phyloP scores from a whole-genome alignment of 1,284 basidiomycete species.

The Moesziomyces sp. region DNA sequence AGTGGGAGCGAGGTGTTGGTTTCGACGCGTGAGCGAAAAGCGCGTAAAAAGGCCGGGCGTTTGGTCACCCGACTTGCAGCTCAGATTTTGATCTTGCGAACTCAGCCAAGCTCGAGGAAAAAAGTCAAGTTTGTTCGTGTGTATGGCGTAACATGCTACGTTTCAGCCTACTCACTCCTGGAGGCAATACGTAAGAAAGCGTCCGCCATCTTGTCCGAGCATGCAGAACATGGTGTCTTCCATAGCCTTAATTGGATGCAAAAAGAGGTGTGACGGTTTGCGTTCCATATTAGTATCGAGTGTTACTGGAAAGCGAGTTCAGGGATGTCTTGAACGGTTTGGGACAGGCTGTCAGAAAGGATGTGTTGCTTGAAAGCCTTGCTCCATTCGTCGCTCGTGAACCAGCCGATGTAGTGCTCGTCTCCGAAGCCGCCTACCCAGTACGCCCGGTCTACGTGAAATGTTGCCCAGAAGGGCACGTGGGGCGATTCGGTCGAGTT shows the following conservation, averaged over 20 bases:
- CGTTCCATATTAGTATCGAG: no score
- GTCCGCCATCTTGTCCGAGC: no score
- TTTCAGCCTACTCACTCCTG: no score
- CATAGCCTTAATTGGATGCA: no score
- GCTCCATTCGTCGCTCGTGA: slow-evolving; percentile 47
- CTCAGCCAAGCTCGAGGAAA: not conserved
- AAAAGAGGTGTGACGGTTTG: no score
- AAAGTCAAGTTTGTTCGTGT: not conserved
- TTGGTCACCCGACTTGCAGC: not conserved
- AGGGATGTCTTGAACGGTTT: not conserved
- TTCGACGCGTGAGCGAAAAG: not conserved
- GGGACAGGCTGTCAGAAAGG: not conserved
- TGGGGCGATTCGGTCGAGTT: slow-evolving; percentile 58
- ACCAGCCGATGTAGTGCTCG: slow-evolving; percentile 65
- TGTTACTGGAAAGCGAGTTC: not conserved
- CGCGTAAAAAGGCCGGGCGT: not conserved
- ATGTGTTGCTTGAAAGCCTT: slow-evolving; percentile 16
- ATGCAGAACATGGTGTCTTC: no score
- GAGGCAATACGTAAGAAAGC: no score
- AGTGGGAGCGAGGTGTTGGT: not conserved
- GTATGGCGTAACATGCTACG: not conserved
- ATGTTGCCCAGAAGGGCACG: slow-evolving; percentile 57
- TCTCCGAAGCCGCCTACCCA: slow-evolving; percentile 66
- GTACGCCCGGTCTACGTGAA: slow-evolving; percentile 55
- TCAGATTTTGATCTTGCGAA: not conserved